Conservation (phyloP, 768 basidiomycete species). For the Tulasnella sp. region DNA sequence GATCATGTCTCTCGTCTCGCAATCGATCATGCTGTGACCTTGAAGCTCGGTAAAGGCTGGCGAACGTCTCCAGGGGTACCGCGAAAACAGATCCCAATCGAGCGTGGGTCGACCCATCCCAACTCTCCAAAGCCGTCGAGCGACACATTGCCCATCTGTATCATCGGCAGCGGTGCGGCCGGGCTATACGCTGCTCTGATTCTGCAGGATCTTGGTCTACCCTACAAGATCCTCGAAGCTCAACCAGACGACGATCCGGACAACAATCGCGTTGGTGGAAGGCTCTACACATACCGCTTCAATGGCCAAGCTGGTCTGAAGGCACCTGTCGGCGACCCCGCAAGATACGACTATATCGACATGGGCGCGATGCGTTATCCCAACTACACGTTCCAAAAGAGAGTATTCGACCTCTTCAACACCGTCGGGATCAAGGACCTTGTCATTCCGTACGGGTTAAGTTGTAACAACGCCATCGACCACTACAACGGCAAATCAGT, state of each 20-base stretch:
- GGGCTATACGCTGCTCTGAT: constrained; percentile 7
- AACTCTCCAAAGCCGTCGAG: no score
- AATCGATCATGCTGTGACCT: no score
- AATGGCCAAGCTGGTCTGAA: not conserved
- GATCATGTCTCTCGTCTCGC: no score
- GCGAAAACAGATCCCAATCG: no score
- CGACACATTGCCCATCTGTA: not conserved
- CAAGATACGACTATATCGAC: not conserved
- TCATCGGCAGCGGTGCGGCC: not conserved
- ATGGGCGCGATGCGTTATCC: constrained; percentile 2
- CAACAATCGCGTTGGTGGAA: not conserved
- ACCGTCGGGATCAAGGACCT: not conserved
- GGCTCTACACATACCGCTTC: not conserved
- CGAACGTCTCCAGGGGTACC: no score
- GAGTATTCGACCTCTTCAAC: constrained; percentile 5
- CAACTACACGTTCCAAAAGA: not conserved
- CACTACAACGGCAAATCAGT: not conserved
- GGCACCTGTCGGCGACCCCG: not conserved
- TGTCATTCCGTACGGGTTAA: not conserved
- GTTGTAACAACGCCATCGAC: not conserved
- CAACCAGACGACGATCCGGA: no score
- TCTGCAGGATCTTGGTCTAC: not conserved
- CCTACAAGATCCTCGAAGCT: constrained; percentile 6
- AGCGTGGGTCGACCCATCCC: no score
- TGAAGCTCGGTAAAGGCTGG: no score